These are phyloP conservation scores for Acephala macrosclerotiorum DNA, from an alignment of 2,329 filamentous ascomycete genomes.

Conservation along the genomic window DNA sequence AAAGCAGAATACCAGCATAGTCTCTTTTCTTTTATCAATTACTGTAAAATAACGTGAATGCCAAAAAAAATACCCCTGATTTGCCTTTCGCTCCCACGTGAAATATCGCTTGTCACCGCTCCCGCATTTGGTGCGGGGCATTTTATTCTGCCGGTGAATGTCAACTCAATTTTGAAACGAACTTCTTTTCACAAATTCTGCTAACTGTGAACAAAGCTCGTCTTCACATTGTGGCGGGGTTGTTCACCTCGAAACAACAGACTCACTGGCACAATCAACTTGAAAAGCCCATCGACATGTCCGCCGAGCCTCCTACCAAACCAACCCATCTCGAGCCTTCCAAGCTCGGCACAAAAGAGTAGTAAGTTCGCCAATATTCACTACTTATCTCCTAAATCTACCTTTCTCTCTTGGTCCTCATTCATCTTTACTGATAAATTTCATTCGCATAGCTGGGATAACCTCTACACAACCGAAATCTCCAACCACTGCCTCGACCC, in stretches of 20 bases:
- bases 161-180: conserved; percentile 1
- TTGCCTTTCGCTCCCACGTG: background rate
- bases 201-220: background rate
- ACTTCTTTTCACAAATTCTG: background rate
- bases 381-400: background rate
- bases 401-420: conserved; percentile 11
- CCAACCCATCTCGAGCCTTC: conserved; percentile 78
- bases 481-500: conserved; percentile 76
- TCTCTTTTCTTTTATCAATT: conserved; percentile 25
- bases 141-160: conserved; percentile 15
- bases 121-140: conserved; percentile 17
- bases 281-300: background rate
- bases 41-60: conserved; percentile 25
- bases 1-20: conserved; percentile 45
- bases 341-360: conserved; percentile 84
- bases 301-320: conserved; percentile 38
- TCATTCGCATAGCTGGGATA: conserved; percentile 70
- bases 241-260: background rate
- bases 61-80: conserved; percentile 8
- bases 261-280: background rate
- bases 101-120: conserved; percentile 20
- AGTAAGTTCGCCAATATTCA: conserved; percentile 62
- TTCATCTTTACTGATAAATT: no score
- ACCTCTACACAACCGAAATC: conserved; percentile 75
- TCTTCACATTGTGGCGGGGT: background rate